A percentile compares a stretch with the other conserved stretches of the same genome.
Conservation (phyloP, 2,329 filamentous ascomycete genomes). For the Epichloe brachyelytri region DNA sequence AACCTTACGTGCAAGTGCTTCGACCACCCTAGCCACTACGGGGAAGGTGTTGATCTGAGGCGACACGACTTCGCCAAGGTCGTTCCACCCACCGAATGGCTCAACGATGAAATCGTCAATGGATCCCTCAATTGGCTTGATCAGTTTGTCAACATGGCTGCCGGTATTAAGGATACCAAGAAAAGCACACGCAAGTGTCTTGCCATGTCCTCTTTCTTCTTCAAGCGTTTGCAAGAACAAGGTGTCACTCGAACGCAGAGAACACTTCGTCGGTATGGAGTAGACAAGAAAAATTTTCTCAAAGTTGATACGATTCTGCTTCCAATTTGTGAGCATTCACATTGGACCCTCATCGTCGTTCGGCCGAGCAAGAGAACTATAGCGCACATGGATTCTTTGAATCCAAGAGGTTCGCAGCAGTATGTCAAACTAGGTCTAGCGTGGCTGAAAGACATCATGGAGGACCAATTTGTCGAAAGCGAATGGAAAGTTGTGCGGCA, state of each 20-base stretch:
- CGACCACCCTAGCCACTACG: slow-evolving; percentile 29
- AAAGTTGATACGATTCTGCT: slow-evolving; percentile 55
- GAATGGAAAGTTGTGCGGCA: slow-evolving; percentile 49
- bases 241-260: slow-evolving; percentile 36
- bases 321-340: slow-evolving; percentile 49
- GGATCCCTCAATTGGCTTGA: slow-evolving; percentile 50
- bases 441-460: slow-evolving; percentile 47
- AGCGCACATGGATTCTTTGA: slow-evolving; percentile 58
- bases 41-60: slow-evolving; percentile 36
- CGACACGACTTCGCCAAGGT: slow-evolving; percentile 52
- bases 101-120: slow-evolving; percentile 69
- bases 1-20: slow-evolving; percentile 22
- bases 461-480: slow-evolving; percentile 34
- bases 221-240: slow-evolving; percentile 35
- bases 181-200: slow-evolving; percentile 43
- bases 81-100: slow-evolving; percentile 45
- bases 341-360: slow-evolving; percentile 64
- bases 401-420: slow-evolving; percentile 22
- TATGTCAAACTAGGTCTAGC: slow-evolving; percentile 31
- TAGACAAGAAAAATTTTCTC: slow-evolving; percentile 48
- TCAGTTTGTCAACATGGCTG: slow-evolving; percentile 41
- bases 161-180: slow-evolving; percentile 36
- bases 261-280: slow-evolving; percentile 43
- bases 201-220: slow-evolving; percentile 55
- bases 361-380: slow-evolving; percentile 46